These are phyloP conservation scores for Spathaspora hagerdaliae DNA, from an alignment of 805 yeast species.

Conservation along the genomic window DNA sequence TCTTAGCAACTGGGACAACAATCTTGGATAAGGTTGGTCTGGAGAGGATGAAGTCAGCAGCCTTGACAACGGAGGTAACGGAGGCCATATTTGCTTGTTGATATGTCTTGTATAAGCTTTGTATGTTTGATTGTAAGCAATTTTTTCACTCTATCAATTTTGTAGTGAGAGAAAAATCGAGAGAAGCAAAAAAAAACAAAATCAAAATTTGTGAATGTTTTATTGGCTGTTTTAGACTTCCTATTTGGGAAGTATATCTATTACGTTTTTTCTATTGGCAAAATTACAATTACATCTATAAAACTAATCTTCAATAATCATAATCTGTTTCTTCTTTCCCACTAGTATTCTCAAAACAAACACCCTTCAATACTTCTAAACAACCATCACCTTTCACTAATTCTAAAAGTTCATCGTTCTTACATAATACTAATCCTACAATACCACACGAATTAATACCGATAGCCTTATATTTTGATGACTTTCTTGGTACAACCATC, in stretches of 20 bases:
- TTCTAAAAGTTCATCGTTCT: constrained; percentile 52
- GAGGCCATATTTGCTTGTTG: constrained; percentile 42
- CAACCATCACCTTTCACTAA: constrained; percentile 47
- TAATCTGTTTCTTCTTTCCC: constrained; percentile 59
- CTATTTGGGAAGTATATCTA: constrained; percentile 15
- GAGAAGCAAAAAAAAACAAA: not conserved
- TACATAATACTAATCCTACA: constrained; percentile 75
- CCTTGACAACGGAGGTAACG: constrained; percentile 65
- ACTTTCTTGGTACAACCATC: constrained; percentile 78
- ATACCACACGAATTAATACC: constrained; percentile 81
- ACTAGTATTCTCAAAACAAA: constrained; percentile 65
- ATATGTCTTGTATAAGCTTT: not conserved
- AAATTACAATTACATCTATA: not conserved
- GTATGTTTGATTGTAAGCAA: not conserved
- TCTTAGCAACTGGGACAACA: constrained; percentile 74
- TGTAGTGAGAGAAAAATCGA: no score
- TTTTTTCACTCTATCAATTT: not conserved
- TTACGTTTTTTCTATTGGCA: not conserved
- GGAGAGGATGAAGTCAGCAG: constrained; percentile 74
- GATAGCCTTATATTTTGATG: constrained; percentile 45
- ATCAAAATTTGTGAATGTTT: constrained; percentile 13
- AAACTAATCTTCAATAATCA: constrained; percentile 42
- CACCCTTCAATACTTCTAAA: constrained; percentile 49
- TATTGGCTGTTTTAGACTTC: constrained; percentile 27
- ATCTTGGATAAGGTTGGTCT: constrained; percentile 75